Conservation (phyloP, 2,329 filamentous ascomycete species). For the Periglandula ipomoeae region DNA sequence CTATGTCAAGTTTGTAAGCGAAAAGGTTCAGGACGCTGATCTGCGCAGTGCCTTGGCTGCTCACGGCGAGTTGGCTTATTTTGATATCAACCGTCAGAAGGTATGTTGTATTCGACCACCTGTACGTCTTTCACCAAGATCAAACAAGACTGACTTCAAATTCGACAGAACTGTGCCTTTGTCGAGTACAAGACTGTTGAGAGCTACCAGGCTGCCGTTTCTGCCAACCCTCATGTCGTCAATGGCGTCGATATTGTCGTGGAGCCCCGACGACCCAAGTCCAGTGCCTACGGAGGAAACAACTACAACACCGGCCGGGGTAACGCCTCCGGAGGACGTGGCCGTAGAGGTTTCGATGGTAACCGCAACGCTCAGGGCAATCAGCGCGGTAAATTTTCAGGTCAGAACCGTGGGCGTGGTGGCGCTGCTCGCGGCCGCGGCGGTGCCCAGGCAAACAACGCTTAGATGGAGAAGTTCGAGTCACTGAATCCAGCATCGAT, state of each 20-base stretch:
- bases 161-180: conserved; percentile 83
- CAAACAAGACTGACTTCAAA: neutral
- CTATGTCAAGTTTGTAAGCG: conserved; percentile 93
- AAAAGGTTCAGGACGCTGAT: conserved; percentile 69
- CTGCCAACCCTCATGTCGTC: conserved; percentile 77
- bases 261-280: conserved; percentile 78
- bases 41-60: conserved; percentile 62
- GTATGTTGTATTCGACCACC: conserved; percentile 37
- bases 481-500: neutral
- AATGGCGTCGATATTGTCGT: conserved; percentile 76
- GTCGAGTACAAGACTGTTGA: conserved; percentile 80
- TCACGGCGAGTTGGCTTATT: conserved; percentile 62
- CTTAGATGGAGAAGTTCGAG: conserved; percentile 22
- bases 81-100: conserved; percentile 76
- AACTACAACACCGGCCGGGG: conserved; percentile 57
- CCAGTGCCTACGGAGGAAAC: conserved; percentile 59
- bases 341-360: conserved; percentile 56
- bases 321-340: conserved; percentile 45
- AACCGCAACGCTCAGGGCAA: conserved; percentile 49
- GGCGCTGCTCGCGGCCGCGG: conserved; percentile 57
- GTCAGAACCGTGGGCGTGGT: conserved; percentile 56
- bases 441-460: conserved; percentile 44
- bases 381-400: conserved; percentile 61
- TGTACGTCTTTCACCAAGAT: neutral
- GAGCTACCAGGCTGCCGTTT: conserved; percentile 73